These are phyloP conservation scores for Rostrohypoxylon terebratum DNA, from an alignment of 495 filamentous ascomycete species.

Conservation along the genomic window DNA sequence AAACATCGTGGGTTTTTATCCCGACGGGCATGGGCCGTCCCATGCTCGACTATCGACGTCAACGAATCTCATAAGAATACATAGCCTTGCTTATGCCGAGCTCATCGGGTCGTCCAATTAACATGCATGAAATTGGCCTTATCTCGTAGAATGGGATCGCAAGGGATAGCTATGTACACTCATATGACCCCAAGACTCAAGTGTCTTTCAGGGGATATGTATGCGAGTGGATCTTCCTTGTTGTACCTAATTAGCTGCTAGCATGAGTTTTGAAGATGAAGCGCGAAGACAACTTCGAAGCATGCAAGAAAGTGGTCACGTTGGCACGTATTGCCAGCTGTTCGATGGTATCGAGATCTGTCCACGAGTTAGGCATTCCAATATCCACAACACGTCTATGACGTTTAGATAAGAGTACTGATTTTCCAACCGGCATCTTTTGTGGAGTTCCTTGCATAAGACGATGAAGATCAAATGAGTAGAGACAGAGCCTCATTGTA, in stretches of 20 bases:
- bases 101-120: conserved; percentile 25
- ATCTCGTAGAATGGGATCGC: conserved; percentile 28
- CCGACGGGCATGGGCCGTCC: conserved; percentile 26
- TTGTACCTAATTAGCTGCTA: too few species aligned
- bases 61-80: conserved; percentile 31
- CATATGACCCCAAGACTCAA: conserved; percentile 7
- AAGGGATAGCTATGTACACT: background rate
- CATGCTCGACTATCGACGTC: conserved; percentile 16
- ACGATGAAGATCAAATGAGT: background rate
- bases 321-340: background rate
- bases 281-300: conserved; percentile 5
- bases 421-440: background rate
- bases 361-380: background rate
- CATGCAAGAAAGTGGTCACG: conserved; percentile 27
- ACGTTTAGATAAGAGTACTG: background rate
- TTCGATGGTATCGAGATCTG: conserved; percentile 13
- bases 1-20: conserved; percentile 27
- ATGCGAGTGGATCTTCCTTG: conserved; percentile 32
- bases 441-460: background rate
- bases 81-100: conserved; percentile 35
- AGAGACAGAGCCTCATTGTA: background rate
- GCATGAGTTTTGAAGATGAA: conserved; percentile 12
- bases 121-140: conserved; percentile 6
- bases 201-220: conserved; percentile 2
- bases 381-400: background rate